These are phyloP conservation scores for Neonothopanus nambi DNA, from an alignment of 1,284 basidiomycete genomes.

Conservation along the genomic window DNA sequence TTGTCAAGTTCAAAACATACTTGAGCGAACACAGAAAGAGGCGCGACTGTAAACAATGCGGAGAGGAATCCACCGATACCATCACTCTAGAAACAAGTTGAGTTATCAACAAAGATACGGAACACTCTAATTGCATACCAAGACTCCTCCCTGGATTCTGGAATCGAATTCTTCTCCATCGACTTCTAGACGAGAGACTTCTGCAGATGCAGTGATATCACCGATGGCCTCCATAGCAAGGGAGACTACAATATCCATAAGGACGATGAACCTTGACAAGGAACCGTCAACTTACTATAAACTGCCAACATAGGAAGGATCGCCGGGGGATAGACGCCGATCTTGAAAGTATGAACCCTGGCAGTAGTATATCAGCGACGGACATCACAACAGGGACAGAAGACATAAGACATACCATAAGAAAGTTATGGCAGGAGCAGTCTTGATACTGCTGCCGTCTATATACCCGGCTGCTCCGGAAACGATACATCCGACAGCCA, in stretches of 20 bases:
- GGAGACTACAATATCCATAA: slow-evolving; percentile 45
- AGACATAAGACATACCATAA: slow-evolving; percentile 49
- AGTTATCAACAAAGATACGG: background rate
- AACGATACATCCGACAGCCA: slow-evolving; percentile 77
- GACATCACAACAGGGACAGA: background rate
- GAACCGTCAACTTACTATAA: slow-evolving; percentile 50
- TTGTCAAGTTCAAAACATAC: slow-evolving; percentile 24
- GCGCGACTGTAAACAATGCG: slow-evolving; percentile 79
- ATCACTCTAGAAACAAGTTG: slow-evolving; percentile 54
- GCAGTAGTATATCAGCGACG: background rate
- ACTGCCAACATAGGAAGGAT: slow-evolving; percentile 84
- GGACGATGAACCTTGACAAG: background rate
- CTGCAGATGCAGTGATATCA: slow-evolving; percentile 82
- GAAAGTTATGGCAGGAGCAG: slow-evolving; percentile 78
- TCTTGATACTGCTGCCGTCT: slow-evolving; percentile 58
- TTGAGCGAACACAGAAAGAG: slow-evolving; percentile 80
- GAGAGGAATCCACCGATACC: slow-evolving; percentile 75
- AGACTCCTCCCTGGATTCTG: slow-evolving; percentile 82
- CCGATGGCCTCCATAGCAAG: slow-evolving; percentile 84
- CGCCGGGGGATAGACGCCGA: slow-evolving; percentile 77
- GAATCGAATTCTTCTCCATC: slow-evolving; percentile 75
- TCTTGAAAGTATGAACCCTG: slow-evolving; percentile 79
- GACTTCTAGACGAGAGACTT: slow-evolving; percentile 73
- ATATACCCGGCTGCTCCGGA: slow-evolving; percentile 77
- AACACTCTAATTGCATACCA: slow-evolving; percentile 44